Conservation (phyloP, 805 yeast genomes). For the Zygoascus flipseniorum region DNA sequence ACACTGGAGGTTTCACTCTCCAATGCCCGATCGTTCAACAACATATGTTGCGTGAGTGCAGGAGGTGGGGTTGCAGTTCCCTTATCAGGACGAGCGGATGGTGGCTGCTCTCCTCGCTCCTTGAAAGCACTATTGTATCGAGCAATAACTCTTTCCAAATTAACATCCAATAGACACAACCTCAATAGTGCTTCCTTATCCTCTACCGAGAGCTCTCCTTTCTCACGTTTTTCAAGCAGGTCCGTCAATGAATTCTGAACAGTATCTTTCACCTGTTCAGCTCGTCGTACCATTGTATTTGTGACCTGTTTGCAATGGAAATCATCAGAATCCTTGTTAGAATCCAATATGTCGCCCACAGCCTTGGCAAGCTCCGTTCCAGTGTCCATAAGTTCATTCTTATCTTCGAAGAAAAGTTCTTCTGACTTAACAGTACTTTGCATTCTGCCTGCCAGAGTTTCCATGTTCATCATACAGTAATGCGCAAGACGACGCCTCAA, state of each 20-base stretch:
- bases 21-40: not conserved
- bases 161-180: constrained; percentile 59
- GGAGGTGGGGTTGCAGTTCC: not conserved
- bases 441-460: constrained; percentile 12
- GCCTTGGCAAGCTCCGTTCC: constrained; percentile 19
- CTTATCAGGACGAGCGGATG: not conserved
- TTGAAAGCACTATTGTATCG: constrained; percentile 15
- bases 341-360: constrained; percentile 15
- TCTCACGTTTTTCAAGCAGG: constrained; percentile 48
- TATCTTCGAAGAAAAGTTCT: constrained; percentile 17
- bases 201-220: constrained; percentile 47
- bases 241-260: constrained; percentile 46
- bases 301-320: constrained; percentile 17
- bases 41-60: not conserved
- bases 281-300: constrained; percentile 31
- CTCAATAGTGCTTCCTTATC: constrained; percentile 72
- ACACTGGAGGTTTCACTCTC: not conserved
- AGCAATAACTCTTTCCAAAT: constrained; percentile 46
- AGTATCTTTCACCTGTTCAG: constrained; percentile 32
- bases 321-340: constrained; percentile 9
- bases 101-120: not conserved
- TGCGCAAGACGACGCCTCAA: constrained; percentile 67
- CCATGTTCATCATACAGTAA: constrained; percentile 71
- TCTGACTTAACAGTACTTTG: constrained; percentile 25
- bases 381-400: constrained; percentile 29